Conservation (phyloP, 805 yeast species). For the Naumovozyma baii region DNA sequence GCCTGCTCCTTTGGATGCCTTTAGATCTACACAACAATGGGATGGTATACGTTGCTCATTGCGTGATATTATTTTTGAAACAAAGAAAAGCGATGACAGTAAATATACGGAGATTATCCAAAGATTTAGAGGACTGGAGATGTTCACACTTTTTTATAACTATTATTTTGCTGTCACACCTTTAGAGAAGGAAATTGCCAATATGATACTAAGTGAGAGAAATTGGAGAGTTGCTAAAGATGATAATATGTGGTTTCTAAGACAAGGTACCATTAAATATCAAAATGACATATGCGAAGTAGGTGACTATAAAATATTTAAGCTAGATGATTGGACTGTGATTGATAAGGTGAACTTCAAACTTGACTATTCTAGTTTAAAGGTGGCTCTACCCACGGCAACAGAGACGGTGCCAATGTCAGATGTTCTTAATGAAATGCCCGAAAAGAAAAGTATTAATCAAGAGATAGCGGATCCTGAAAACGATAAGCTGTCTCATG, state of each 20-base stretch:
- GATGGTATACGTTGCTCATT: slow-evolving; percentile 21
- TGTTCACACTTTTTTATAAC: slow-evolving; percentile 36
- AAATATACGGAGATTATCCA: slow-evolving; percentile 12
- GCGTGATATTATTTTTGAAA: slow-evolving; percentile 3
- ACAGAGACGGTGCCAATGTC: background rate
- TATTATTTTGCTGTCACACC: slow-evolving; percentile 37
- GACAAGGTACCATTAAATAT: slow-evolving; percentile 32
- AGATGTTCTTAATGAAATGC: background rate
- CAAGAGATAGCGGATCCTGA: background rate
- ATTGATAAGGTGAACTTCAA: slow-evolving; percentile 34
- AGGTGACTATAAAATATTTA: slow-evolving; percentile 37
- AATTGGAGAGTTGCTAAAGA: slow-evolving; percentile 32
- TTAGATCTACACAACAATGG: slow-evolving; percentile 30
- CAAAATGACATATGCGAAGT: slow-evolving; percentile 34
- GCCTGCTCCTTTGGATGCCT: slow-evolving; percentile 29
- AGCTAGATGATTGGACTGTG: slow-evolving; percentile 36
- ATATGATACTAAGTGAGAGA: slow-evolving; percentile 27
- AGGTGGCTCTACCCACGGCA: slow-evolving; percentile 4
- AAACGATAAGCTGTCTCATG: slow-evolving; percentile 12
- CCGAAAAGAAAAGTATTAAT: background rate
- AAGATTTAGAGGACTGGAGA: slow-evolving; percentile 25
- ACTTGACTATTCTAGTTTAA: slow-evolving; percentile 29
- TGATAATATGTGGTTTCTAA: slow-evolving; percentile 33
- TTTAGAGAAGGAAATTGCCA: slow-evolving; percentile 33
- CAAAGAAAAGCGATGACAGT: slow-evolving; percentile 1